These are phyloP conservation scores for Cystobasidium slooffiae DNA, from an alignment of 1,284 basidiomycete species.

Conservation along the genomic window DNA sequence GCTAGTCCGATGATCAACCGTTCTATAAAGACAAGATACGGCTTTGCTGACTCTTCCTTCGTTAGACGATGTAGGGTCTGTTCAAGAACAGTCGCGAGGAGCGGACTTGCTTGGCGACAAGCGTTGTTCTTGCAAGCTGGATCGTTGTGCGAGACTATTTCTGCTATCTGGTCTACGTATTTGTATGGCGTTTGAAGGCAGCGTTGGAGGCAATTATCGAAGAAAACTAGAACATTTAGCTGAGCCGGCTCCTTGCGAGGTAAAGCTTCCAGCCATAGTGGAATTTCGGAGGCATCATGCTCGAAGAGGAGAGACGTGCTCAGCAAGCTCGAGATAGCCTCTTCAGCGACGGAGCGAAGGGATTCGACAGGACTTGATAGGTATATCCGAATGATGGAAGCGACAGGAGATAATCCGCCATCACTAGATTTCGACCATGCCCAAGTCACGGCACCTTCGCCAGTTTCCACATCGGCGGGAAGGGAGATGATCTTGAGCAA, in stretches of 20 bases:
- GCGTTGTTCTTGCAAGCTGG: background rate
- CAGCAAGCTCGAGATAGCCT: conserved; percentile 68
- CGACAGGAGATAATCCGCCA: conserved; percentile 26
- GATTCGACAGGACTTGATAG: conserved; percentile 62
- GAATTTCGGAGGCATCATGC: conserved; percentile 73
- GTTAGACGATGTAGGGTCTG: conserved; percentile 66
- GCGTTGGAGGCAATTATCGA: conserved; percentile 86
- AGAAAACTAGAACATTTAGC: conserved; percentile 68
- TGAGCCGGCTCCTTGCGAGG: conserved; percentile 62
- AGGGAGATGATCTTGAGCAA: conserved; percentile 32
- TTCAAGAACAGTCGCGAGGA: conserved; percentile 76
- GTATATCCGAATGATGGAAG: conserved; percentile 69
- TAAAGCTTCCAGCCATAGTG: conserved; percentile 71
- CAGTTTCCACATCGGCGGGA: conserved; percentile 13
- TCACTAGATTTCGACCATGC: conserved; percentile 36
- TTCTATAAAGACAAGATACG: conserved; percentile 6
- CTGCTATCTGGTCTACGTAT: conserved; percentile 72
- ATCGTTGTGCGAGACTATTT: background rate
- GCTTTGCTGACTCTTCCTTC: conserved; percentile 20
- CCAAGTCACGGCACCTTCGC: conserved; percentile 43
- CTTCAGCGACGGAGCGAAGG: conserved; percentile 65
- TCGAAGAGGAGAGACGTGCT: conserved; percentile 77
- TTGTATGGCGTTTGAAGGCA: conserved; percentile 82
- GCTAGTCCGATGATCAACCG: conserved; percentile 4
- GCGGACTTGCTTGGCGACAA: conserved; percentile 63